Base-by-base conservation (phyloP, 305 asterid species). In the Fraxinus sp. region DNA sequence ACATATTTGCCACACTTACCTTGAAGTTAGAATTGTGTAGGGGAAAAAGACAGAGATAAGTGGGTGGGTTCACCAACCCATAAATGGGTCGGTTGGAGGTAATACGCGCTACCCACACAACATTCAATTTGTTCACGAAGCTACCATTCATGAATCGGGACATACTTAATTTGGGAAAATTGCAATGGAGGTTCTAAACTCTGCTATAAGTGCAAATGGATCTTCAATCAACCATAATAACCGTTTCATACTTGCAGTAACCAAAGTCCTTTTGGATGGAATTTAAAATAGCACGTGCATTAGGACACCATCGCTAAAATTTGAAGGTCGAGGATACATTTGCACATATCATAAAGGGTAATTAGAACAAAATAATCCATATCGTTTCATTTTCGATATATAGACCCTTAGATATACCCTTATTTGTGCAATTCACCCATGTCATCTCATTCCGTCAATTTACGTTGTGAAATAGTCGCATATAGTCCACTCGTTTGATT, bases 41-140 rank as follows among this genome's bases (percentile, higher is more conserved):
- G 10, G 39, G 22, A 4, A 30, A 70, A 70, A 1, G 11, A 70
- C 11, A 11, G 7, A 70, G 37, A 70, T 33, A 1, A 70, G 4
- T 70, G 28, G 75, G 75, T 70, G 37, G 75, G 75, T 28, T 70
- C 75, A 68, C 33, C 30, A 30, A 26, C 1, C 20, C 39, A 70
- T 70, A 70, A 70, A 70, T 70, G 20, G 41, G 75, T 70, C 75
- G 75, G 75, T 70, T 70, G 75, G 75, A 30, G 22, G 75, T 70
- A 70, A 70, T 70, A 70, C 41, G 9, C 10, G 75, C 13, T 28
- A 13, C 39, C 20, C 75, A 30, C 41, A 70, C 37, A 11, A 28
- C 75, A 70, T 30, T 66, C n/a, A 26, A 62, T 20, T 22, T 24
- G 2, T 24, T 24, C 73, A 66, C 73, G 32, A 20, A 3, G 62